phyloP scores from a whole-genome alignment of 441 rosid genomes.

The Bocquillonia castaneifolia region DNA sequence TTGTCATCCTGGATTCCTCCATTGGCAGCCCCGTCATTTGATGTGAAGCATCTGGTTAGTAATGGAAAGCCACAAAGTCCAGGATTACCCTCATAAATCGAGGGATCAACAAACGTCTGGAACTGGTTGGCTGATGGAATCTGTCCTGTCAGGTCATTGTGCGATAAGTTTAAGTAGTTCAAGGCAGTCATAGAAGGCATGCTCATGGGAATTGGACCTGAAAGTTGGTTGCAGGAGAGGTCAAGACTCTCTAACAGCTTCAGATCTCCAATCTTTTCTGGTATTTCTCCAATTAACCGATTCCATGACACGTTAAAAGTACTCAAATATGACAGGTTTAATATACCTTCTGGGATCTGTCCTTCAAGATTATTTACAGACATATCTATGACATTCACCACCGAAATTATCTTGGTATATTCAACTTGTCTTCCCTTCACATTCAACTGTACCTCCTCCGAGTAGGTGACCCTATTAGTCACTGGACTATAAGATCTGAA shows the following conservation, averaged over 20 bases:
- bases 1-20: neutral
- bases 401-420: neutral
- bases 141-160: constrained; percentile 5
- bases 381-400: constrained; percentile 12
- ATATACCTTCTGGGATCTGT: neutral
- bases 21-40: neutral
- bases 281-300: constrained; percentile 8
- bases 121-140: constrained; percentile 19
- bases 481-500: neutral
- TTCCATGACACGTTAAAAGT: constrained; percentile 17
- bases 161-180: constrained; percentile 13
- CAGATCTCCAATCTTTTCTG: constrained; percentile 3
- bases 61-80: constrained; percentile 15
- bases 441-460: neutral
- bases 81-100: constrained; percentile 14
- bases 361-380: constrained; percentile 10
- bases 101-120: neutral
- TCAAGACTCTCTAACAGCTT: constrained; percentile 9
- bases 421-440: constrained; percentile 17
- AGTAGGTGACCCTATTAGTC: neutral
- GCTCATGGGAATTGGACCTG: constrained; percentile 5
- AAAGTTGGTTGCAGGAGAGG: constrained; percentile 14
- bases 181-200: constrained; percentile 17
- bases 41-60: constrained; percentile 1
- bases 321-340: constrained; percentile 1